These are phyloP conservation scores for Ceratobasidium sp. DNA, from an alignment of 1,284 basidiomycete genomes.

Conservation along the genomic window DNA sequence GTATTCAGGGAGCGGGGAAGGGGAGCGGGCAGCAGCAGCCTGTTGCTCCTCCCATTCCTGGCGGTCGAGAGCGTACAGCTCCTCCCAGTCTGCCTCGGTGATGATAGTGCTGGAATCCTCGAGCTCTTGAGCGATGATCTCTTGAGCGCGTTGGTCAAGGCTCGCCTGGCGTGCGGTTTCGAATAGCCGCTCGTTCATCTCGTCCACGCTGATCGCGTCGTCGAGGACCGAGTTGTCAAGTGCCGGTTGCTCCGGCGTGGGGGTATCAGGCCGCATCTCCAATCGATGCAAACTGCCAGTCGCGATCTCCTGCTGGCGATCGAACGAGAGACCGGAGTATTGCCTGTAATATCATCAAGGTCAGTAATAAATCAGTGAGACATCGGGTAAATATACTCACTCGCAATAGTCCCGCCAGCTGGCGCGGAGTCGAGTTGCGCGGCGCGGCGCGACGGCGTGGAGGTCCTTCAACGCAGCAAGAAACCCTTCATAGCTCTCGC, in stretches of 20 bases:
- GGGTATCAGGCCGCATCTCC: constrained; percentile 18
- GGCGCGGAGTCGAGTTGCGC: not conserved
- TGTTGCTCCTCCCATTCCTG: not conserved
- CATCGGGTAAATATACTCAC: constrained; percentile 3
- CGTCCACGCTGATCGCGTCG: not conserved
- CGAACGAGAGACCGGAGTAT: not conserved
- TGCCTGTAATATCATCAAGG: not conserved
- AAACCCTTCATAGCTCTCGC: constrained; percentile 17
- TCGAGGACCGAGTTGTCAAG: too few relatives aligned
- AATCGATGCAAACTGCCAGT: not conserved
- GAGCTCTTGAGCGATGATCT: not conserved
- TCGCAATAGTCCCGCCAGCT: not conserved
- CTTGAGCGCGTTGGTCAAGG: not conserved
- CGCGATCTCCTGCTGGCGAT: not conserved
- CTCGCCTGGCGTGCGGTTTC: constrained; percentile 14
- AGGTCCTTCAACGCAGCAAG: constrained; percentile 15
- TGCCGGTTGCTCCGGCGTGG: not conserved
- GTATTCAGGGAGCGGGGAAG: not conserved
- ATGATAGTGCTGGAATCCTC: not conserved
- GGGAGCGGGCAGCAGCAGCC: not conserved
- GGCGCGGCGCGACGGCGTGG: not conserved
- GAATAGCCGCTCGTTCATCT: not conserved
- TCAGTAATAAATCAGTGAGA: not conserved
- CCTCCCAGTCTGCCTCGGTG: too few relatives aligned
- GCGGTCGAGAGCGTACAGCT: too few relatives aligned